phyloP scores from a whole-genome alignment of 345 rosid species.

The Chamaenerion angustifolium region DNA sequence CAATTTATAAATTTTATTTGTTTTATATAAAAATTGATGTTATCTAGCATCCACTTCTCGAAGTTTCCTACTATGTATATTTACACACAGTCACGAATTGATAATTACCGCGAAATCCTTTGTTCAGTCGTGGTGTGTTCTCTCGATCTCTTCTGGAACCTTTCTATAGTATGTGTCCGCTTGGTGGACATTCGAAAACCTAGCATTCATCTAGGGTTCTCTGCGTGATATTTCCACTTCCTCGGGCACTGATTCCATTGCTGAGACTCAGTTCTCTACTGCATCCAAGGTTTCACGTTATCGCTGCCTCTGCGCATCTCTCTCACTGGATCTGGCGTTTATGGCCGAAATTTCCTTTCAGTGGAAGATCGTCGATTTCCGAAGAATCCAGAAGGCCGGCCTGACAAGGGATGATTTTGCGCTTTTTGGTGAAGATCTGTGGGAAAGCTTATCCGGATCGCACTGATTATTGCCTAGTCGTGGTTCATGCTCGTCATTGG shows the following conservation, averaged over 20 bases:
- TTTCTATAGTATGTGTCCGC: too few species aligned
- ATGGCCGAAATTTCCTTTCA: too few species aligned
- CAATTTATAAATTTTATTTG: too few species aligned
- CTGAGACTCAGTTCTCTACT: too few species aligned
- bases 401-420: not conserved
- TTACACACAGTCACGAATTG: too few species aligned
- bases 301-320: not conserved
- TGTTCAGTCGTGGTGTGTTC: not conserved
- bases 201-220: not conserved
- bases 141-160: not conserved
- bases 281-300: not conserved
- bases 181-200: slow-evolving; percentile 3
- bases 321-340: not conserved
- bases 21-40: too few species aligned
- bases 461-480: not conserved
- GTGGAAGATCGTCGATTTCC: slow-evolving; percentile 5
- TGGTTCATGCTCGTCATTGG: not conserved
- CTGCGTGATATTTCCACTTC: not conserved
- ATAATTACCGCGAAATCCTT: too few species aligned
- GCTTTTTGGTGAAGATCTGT: slow-evolving; percentile 3
- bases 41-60: too few species aligned
- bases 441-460: slow-evolving; percentile 1
- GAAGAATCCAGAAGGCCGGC: not conserved
- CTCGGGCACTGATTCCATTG: not conserved
- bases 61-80: too few species aligned